phyloP scores from a whole-genome alignment of 2,329 filamentous ascomycete species.

The Bipolaris oryzae region DNA sequence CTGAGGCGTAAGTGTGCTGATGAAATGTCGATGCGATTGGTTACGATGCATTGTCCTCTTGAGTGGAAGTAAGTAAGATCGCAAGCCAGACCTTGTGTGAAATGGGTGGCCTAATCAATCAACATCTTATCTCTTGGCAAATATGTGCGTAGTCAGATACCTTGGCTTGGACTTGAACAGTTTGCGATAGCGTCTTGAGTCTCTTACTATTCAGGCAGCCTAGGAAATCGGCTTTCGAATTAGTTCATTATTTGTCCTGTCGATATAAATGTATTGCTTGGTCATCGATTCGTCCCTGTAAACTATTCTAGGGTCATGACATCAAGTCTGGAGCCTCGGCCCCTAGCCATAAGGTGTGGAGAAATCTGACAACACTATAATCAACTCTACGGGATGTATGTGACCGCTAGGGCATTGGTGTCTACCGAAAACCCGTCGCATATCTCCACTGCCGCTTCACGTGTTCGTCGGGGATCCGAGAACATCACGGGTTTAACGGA shows the following conservation, averaged over 20 bases:
- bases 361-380: background rate
- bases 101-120: no score
- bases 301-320: background rate
- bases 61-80: no score
- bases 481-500: background rate
- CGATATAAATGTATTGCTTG: background rate
- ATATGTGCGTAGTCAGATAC: no score
- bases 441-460: background rate
- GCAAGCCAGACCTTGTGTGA: no score
- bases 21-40: background rate
- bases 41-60: background rate
- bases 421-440: background rate
- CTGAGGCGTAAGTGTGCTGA: background rate
- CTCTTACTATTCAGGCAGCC: no score
- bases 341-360: background rate
- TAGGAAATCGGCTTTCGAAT: no score
- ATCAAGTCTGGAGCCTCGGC: background rate
- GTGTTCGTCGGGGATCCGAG: background rate
- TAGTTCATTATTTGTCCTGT: no score
- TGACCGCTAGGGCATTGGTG: background rate
- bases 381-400: no score
- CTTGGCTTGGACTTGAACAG: no score
- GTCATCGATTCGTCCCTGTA: background rate
- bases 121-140: no score
- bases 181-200: no score